These are phyloP conservation scores for Fusarium tricinctum DNA, from an alignment of 2,329 filamentous ascomycete species.

Conservation along the genomic window DNA sequence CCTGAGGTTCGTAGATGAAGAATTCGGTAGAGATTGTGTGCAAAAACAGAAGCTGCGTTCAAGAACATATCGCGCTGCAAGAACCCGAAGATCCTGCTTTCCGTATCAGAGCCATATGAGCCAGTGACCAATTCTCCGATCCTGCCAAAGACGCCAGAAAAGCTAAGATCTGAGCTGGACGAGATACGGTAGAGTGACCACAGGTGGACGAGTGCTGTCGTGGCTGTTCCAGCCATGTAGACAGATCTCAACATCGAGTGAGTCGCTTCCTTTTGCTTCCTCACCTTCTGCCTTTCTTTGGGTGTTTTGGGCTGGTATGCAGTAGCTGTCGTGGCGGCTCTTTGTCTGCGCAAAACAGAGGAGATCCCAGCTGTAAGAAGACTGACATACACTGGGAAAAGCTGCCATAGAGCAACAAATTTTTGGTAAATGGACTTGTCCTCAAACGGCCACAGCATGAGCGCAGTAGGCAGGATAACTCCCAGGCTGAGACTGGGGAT, in stretches of 20 bases:
- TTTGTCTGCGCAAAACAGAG: accelerated
- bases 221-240: neutral
- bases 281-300: accelerated
- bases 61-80: slow-evolving; percentile 18
- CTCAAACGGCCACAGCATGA: slow-evolving; percentile 10
- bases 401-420: neutral
- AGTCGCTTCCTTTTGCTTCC: accelerated
- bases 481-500: neutral
- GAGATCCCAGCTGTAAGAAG: neutral
- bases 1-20: neutral
- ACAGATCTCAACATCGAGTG: neutral
- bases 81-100: neutral
- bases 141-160: neutral
- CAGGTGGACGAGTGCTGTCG: neutral
- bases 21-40: neutral
- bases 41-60: neutral
- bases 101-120: accelerated
- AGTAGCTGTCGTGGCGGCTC: too few species aligned
- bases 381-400: neutral
- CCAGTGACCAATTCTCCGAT: neutral
- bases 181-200: slow-evolving; percentile 1
- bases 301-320: neutral
- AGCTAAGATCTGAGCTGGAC: neutral
- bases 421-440: slow-evolving; percentile 1
- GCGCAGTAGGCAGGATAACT: neutral